Base-by-base conservation (phyloP, 2,329 filamentous ascomycete species). In the Pseudogymnoascus sp. region DNA sequence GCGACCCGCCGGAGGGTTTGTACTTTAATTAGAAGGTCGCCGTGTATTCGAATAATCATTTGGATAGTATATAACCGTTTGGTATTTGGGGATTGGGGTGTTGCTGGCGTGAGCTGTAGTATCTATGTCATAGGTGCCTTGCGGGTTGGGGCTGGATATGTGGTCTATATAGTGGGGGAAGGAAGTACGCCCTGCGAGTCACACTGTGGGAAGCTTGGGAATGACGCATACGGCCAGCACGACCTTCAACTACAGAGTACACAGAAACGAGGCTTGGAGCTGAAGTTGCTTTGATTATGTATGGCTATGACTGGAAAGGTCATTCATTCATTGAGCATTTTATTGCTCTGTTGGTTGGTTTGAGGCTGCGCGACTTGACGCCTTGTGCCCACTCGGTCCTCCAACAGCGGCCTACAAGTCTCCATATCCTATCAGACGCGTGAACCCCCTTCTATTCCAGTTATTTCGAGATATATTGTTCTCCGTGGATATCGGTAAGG, bases 31-130 rank as follows among this genome's bases (percentile, higher is more conserved):
- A 36, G 57, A 58, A 38, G 58, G 7, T 25, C 58, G 20, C 38
- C 35, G 58, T 37, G 37, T 60, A 60, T 60, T 60, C 58, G 58
- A 33, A 60, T 57, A 41, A 60, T 60, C 58, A 60, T 60, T 47
- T 60, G 58, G 58, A 58, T 50, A 9, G 43, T 50, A 50, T 50
- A 12, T 18, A 30, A 30, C 43, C 22, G 43, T 15, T 30, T 15
- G 43, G 25, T 50, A 50, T 30, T 5, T 30, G 25, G 22, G 25
- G 22, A 20, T 50, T 18, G 25, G 43, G 43, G 43, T 18, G 15
- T 30, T 50, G 25, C 25, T 50, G 25, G 22, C 43, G 43, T 50
- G 22, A 30, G 43, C 43, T 50, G 43, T 50, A 22, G 43, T 50
- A 9, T 50, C 43, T 30, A 50, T 50, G 43, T 50, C 43, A 50